phyloP scores from a whole-genome alignment of 2,329 filamentous ascomycete species.

The Fusarium floridanum region DNA sequence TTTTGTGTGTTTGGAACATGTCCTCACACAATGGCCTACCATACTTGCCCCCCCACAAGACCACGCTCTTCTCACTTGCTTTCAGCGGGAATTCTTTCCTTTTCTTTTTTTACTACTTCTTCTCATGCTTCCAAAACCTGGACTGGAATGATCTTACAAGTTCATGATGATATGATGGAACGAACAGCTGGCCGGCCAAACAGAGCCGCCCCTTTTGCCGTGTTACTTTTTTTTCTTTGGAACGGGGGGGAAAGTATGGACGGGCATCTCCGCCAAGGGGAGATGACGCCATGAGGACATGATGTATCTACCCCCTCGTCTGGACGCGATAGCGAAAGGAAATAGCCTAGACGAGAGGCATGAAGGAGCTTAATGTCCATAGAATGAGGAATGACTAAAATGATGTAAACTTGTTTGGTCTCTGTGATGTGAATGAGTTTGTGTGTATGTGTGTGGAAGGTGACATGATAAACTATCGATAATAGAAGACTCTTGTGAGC shows the following conservation, averaged over 20 bases:
- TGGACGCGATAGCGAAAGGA: constrained; percentile 10
- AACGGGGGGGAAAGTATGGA: constrained; percentile 12
- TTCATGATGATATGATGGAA: constrained; percentile 49
- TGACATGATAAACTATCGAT: neutral
- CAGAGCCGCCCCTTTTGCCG: constrained; percentile 41
- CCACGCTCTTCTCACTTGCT: constrained; percentile 20
- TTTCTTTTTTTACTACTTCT: constrained; percentile 11
- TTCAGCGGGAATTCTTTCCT: constrained; percentile 14
- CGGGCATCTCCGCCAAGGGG: constrained; percentile 3
- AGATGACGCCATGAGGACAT: constrained; percentile 33
- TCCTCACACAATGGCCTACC: neutral
- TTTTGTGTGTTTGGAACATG: constrained; percentile 8
- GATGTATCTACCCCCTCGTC: constrained; percentile 27
- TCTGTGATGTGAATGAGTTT: neutral
- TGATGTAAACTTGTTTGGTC: constrained; percentile 19
- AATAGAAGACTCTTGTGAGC: neutral
- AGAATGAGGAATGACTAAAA: constrained; percentile 46
- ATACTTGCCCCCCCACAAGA: neutral
- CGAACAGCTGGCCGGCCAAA: constrained; percentile 44
- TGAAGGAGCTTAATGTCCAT: constrained; percentile 41
- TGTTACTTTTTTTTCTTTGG: constrained; percentile 40
- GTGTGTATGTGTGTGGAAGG: too few species aligned
- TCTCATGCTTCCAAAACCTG: constrained; percentile 25
- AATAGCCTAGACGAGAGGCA: constrained; percentile 23
- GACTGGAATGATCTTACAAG: constrained; percentile 35